These are phyloP conservation scores for Aspergillus homomorphus DNA, from an alignment of 495 filamentous ascomycete species.

Conservation along the genomic window DNA sequence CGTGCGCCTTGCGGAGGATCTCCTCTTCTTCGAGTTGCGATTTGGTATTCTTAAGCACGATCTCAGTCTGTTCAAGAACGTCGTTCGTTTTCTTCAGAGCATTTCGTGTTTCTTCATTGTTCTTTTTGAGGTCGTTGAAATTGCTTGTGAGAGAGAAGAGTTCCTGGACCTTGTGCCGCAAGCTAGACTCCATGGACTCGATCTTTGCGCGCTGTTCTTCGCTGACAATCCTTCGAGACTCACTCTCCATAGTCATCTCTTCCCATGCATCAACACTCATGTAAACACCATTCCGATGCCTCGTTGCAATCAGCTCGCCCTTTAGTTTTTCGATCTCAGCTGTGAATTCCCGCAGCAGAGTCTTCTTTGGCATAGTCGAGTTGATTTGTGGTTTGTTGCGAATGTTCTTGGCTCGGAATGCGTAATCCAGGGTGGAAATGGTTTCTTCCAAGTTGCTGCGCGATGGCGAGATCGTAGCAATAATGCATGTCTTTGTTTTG, in stretches of 20 bases:
- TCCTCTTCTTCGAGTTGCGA: constrained; percentile 78
- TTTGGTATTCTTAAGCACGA: constrained; percentile 69
- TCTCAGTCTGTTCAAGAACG: constrained; percentile 81
- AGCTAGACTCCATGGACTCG: constrained; percentile 83
- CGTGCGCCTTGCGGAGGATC: constrained; percentile 73
- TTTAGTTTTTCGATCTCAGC: constrained; percentile 92
- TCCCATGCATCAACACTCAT: constrained; percentile 80
- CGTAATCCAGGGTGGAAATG: constrained; percentile 95
- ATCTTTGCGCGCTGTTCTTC: constrained; percentile 92
- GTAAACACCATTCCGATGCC: constrained; percentile 93
- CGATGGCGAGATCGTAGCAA: constrained; percentile 91
- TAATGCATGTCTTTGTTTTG: constrained; percentile 96
- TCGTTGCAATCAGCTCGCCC: constrained; percentile 86
- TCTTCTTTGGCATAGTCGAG: constrained; percentile 85
- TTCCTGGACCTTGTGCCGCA: constrained; percentile 89
- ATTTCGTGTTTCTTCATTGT: constrained; percentile 70
- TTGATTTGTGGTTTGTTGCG: constrained; percentile 97
- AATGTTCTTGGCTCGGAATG: constrained; percentile 96
- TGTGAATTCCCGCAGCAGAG: constrained; percentile 83
- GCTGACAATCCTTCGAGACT: constrained; percentile 85
- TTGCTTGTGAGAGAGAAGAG: constrained; percentile 78
- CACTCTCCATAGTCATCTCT: constrained; percentile 82
- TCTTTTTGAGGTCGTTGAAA: constrained; percentile 81
- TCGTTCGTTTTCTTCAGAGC: constrained; percentile 74
- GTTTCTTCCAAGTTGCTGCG: constrained; percentile 96